Conservation (phyloP, 352 stramenopile species). For the Globisporangium uncinulatum region DNA sequence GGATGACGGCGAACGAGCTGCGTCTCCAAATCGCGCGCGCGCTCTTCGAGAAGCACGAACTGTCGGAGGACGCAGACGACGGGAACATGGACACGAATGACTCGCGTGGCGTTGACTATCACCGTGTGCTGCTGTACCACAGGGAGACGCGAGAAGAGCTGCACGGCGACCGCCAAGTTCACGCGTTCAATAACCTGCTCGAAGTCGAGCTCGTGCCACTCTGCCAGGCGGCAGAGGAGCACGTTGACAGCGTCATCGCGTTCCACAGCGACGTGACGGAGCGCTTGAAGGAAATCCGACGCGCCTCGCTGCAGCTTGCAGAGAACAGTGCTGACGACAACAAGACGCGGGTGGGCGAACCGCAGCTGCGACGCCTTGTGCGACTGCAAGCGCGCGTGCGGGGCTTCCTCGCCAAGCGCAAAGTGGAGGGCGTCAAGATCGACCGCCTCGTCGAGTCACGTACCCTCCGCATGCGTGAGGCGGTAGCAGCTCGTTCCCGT, state of each 20-base stretch:
- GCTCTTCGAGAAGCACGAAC: constrained; percentile 17
- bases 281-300: constrained; percentile 25
- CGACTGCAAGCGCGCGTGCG: constrained; percentile 41
- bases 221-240: constrained; percentile 18
- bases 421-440: constrained; percentile 34
- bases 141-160: constrained; percentile 19
- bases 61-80: background rate
- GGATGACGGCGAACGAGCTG: constrained; percentile 62
- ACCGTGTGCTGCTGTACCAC: constrained; percentile 35
- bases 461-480: constrained; percentile 22
- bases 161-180: constrained; percentile 18
- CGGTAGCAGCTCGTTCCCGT: constrained; percentile 18
- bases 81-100: too few species aligned
- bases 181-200: constrained; percentile 20
- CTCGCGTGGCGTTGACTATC: constrained; percentile 18
- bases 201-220: constrained; percentile 37
- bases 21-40: constrained; percentile 34
- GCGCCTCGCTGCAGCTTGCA: constrained; percentile 15
- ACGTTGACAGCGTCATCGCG: constrained; percentile 29
- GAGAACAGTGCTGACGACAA: background rate
- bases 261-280: constrained; percentile 25
- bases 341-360: background rate
- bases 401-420: constrained; percentile 36
- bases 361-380: constrained; percentile 16
- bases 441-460: constrained; percentile 45